phyloP scores from a whole-genome alignment of 1,284 basidiomycete species.

The Naganishia sp. region DNA sequence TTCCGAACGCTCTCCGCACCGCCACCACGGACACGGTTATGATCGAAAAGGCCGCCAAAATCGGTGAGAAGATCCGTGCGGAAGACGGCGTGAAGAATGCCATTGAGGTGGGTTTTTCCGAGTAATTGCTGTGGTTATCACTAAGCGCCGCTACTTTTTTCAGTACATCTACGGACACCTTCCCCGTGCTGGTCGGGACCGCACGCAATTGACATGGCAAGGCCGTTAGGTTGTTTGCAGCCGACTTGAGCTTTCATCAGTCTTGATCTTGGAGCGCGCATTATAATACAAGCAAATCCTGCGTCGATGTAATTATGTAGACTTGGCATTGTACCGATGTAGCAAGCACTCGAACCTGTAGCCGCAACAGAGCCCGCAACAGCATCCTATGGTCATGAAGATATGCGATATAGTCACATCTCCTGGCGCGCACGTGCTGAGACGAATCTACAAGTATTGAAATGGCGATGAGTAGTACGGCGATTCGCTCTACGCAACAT shows the following conservation, averaged over 20 bases:
- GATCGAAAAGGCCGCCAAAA: constrained; percentile 65
- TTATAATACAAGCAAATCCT: too few species aligned
- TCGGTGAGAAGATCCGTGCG: constrained; percentile 64
- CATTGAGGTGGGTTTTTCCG: constrained; percentile 43
- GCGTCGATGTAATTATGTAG: neutral
- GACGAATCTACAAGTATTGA: too few species aligned
- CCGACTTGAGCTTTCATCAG: neutral
- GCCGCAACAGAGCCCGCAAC: too few species aligned
- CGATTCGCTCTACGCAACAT: too few species aligned
- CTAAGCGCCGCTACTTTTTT: constrained; percentile 1
- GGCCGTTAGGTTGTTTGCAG: constrained; percentile 12
- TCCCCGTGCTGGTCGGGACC: constrained; percentile 52
- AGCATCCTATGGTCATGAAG: too few species aligned
- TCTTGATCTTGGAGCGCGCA: neutral
- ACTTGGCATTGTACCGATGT: neutral
- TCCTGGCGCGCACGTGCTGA: too few species aligned
- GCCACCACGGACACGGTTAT: constrained; percentile 63
- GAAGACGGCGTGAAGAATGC: constrained; percentile 61
- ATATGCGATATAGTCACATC: too few species aligned
- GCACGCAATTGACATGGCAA: constrained; percentile 30
- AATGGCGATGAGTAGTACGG: too few species aligned
- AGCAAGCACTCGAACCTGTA: too few species aligned
- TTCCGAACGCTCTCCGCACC: constrained; percentile 60
- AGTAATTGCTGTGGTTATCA: neutral
- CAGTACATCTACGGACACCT: constrained; percentile 59